Percentiles rank a stretch among this genome's conserved stretches.
phyloP scores from a whole-genome alignment of 208 protist species.

The Angomonas ambiguus region DNA sequence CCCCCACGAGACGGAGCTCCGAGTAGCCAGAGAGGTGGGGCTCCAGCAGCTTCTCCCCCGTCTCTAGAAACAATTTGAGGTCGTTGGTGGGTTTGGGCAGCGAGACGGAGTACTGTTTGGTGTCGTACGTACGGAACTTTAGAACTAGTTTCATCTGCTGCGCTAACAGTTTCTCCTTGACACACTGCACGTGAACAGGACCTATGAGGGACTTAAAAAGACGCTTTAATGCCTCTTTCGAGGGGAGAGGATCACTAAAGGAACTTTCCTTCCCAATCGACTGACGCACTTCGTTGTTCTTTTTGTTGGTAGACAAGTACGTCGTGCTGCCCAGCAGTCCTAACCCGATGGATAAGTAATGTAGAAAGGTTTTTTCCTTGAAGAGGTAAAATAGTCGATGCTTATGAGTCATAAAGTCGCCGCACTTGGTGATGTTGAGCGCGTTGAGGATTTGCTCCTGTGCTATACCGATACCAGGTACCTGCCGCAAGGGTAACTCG shows the following conservation, averaged over 20 bases:
- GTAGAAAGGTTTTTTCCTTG: conserved; percentile 63
- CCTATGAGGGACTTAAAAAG: conserved; percentile 49
- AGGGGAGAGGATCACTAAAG: conserved; percentile 55
- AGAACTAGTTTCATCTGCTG: conserved; percentile 51
- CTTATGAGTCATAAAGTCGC: conserved; percentile 62
- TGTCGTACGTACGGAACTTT: conserved; percentile 72
- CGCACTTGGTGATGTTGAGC: conserved; percentile 73
- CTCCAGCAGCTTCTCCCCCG: conserved; percentile 47
- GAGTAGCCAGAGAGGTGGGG: conserved; percentile 54
- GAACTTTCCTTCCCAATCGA: conserved; percentile 78
- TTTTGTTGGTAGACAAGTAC: conserved; percentile 18
- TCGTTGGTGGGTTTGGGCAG: conserved; percentile 63
- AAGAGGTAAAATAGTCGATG: conserved; percentile 75
- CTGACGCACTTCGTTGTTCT: conserved; percentile 21
- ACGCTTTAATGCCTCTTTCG: conserved; percentile 42
- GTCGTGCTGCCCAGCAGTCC: conserved; percentile 55
- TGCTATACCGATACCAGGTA: conserved; percentile 80
- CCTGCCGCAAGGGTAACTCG: conserved; percentile 66
- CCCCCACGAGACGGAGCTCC: conserved; percentile 70
- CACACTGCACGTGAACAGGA: conserved; percentile 43
- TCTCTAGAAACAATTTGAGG: conserved; percentile 57
- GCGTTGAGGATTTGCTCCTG: conserved; percentile 63
- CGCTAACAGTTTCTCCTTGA: conserved; percentile 47
- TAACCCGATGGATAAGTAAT: conserved; percentile 72
- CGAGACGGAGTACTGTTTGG: conserved; percentile 52